Conservation (phyloP, 805 yeast genomes). For the Priceomyces fermenticarens region DNA sequence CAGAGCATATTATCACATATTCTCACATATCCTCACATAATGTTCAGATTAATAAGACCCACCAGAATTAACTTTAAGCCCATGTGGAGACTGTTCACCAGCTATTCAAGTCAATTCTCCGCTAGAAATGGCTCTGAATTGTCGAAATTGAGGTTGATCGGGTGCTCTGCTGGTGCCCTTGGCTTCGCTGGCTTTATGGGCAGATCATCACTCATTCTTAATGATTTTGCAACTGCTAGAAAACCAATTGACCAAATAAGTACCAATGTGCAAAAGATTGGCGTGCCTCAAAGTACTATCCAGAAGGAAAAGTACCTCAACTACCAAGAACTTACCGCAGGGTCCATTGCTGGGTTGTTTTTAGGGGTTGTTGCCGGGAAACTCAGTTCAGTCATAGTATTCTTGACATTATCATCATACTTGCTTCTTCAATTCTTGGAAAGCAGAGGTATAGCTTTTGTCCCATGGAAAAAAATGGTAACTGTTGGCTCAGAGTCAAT, state of each 20-base stretch:
- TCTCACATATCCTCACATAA: background rate
- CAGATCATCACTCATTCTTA: conserved; percentile 3
- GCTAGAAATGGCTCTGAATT: background rate
- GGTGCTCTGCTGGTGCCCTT: conserved; percentile 3
- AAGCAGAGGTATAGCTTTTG: conserved; percentile 48
- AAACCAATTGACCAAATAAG: background rate
- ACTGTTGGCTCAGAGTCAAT: conserved; percentile 31
- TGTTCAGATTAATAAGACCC: conserved; percentile 3
- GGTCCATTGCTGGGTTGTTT: conserved; percentile 59
- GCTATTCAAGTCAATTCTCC: background rate
- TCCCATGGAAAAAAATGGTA: conserved; percentile 42
- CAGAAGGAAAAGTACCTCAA: conserved; percentile 46
- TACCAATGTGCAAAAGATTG: background rate
- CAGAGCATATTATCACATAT: too few relatives aligned
- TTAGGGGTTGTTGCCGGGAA: conserved; percentile 62
- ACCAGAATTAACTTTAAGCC: background rate
- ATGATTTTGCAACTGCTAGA: conserved; percentile 1
- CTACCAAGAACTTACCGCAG: conserved; percentile 61
- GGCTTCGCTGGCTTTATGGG: conserved; percentile 1
- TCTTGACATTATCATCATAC: conserved; percentile 45
- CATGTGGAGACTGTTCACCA: conserved; percentile 1
- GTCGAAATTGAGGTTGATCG: conserved; percentile 3
- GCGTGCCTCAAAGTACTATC: conserved; percentile 7
- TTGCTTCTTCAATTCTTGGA: conserved; percentile 52
- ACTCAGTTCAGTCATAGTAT: conserved; percentile 51